Evolutionary conservation across 2,329 filamentous ascomycete species (phyloP), one percentile per base, ranked within the genome.

Genomic region (Chaetothyriales sp.): DNA sequence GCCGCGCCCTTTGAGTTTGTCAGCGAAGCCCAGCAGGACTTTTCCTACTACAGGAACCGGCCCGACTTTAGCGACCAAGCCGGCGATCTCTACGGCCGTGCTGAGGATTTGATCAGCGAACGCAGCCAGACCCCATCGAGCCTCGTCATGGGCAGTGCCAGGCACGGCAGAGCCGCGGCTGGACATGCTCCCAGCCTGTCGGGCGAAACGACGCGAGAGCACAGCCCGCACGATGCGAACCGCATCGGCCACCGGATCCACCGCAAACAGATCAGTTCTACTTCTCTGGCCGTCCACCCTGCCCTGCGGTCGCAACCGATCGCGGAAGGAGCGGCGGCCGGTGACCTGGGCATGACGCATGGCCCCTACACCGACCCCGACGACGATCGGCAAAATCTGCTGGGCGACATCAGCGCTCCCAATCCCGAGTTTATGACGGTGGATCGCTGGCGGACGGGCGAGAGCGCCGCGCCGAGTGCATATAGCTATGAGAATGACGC

Each of bases 11-110:
- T 95, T 66, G 90, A 97, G 67, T 81, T 94, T 53, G 89, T 97
- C 0, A 82, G 86, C 0, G 90, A 97, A 62, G 78, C 78, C 51
- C 81, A 88, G 47, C 82, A 95, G 67, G 89, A 95, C 65, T 95
- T 94, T 64, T 82, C 88, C 55, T 90, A 88, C 69, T 97, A 83
- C 75, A 95, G 94, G 69, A 84, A 95, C 66, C 77, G 88, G 1
- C 78, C 86, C 1, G 90, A 95, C 60, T 95, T 97, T 68, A 81
- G 82, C 1, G 83, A 89, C 9, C 86, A 92, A 51, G 88, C 88
- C n/a, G 89, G 85, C 4, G 85, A 85, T 19, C 69, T 73, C 51
- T 72, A 72, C 53, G 70, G 70, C 47, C 63, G 68, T 5, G 66
- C 70, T 7, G 69, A 70, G 9, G 71, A 73, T 55, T 57, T 72